A percentile compares a stretch with the other conserved stretches of the same genome.
These are phyloP conservation scores for Globisporangium spiculum DNA, from an alignment of 352 stramenopile genomes.

Conservation along the genomic window DNA sequence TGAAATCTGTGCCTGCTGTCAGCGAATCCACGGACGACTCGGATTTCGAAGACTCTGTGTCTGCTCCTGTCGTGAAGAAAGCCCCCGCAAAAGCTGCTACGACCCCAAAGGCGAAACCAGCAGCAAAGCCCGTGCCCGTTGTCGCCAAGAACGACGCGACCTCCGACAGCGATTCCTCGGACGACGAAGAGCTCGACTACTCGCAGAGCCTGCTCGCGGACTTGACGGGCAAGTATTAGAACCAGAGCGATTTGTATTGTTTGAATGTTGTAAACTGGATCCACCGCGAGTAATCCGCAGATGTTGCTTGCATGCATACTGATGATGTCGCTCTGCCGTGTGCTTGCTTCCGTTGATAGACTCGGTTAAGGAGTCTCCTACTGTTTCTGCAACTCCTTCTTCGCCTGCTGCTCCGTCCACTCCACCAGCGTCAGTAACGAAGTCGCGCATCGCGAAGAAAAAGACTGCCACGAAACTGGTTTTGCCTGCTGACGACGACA, in stretches of 20 bases:
- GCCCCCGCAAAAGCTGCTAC: neutral
- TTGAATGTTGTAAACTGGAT: slow-evolving; percentile 12
- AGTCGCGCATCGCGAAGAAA: slow-evolving; percentile 5
- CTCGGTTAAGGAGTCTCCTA: slow-evolving; percentile 11
- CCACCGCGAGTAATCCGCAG: slow-evolving; percentile 12
- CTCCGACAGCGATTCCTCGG: slow-evolving; percentile 36
- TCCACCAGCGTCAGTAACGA: neutral
- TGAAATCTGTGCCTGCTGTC: slow-evolving; percentile 5
- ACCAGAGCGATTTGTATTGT: slow-evolving; percentile 8
- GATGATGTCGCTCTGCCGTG: slow-evolving; percentile 8
- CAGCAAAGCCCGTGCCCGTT: slow-evolving; percentile 16
- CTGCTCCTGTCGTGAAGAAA: slow-evolving; percentile 6
- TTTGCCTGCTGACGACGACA: slow-evolving; percentile 17
- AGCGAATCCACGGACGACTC: slow-evolving; percentile 28
- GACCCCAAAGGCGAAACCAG: neutral
- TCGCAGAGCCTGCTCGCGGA: slow-evolving; percentile 73
- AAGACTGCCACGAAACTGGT: slow-evolving; percentile 9
- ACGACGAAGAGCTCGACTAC: slow-evolving; percentile 72
- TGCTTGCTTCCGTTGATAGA: slow-evolving; percentile 4
- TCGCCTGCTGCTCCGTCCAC: neutral
- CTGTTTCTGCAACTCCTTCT: neutral
- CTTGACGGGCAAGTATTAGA: slow-evolving; percentile 55
- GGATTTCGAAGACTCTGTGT: slow-evolving; percentile 31
- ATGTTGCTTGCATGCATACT: slow-evolving; percentile 8
- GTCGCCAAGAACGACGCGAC: slow-evolving; percentile 12